phyloP scores from a whole-genome alignment of 2,329 filamentous ascomycete species.

The Knoxdaviesia capensis region DNA sequence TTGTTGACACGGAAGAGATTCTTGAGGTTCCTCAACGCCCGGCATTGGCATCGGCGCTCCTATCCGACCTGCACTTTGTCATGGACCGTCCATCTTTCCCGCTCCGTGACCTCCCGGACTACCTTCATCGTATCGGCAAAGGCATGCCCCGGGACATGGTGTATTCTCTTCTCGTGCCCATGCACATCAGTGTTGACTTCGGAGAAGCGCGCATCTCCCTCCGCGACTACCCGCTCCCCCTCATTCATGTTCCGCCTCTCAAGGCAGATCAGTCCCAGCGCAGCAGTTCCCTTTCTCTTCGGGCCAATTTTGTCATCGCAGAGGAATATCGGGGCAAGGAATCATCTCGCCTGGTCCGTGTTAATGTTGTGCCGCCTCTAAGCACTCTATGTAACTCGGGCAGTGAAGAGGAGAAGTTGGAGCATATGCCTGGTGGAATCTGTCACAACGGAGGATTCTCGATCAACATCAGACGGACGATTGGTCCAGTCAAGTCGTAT shows the following conservation, averaged over 20 bases:
- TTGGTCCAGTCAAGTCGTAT: constrained; percentile 90
- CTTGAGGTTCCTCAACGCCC: constrained; percentile 72
- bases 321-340: constrained; percentile 74
- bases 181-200: constrained; percentile 78
- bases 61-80: constrained; percentile 67
- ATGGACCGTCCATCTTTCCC: constrained; percentile 91
- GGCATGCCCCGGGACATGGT: constrained; percentile 85
- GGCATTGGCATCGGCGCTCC: constrained; percentile 57
- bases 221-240: constrained; percentile 80
- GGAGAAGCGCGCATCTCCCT: constrained; percentile 73
- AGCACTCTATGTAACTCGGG: background rate
- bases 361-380: constrained; percentile 60
- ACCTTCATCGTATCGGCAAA: constrained; percentile 81
- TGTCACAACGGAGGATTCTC: constrained; percentile 37
- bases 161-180: constrained; percentile 75
- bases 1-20: constrained; percentile 67
- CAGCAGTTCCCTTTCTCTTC: constrained; percentile 63
- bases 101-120: constrained; percentile 59
- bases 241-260: constrained; percentile 75
- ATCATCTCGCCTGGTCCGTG: constrained; percentile 59
- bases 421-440: no score
- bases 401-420: no score
- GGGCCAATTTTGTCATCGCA: constrained; percentile 83
- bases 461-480: constrained; percentile 74
- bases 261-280: constrained; percentile 61